Base-by-base conservation (phyloP, 768 basidiomycete species). In the Royoungia palumana region DNA sequence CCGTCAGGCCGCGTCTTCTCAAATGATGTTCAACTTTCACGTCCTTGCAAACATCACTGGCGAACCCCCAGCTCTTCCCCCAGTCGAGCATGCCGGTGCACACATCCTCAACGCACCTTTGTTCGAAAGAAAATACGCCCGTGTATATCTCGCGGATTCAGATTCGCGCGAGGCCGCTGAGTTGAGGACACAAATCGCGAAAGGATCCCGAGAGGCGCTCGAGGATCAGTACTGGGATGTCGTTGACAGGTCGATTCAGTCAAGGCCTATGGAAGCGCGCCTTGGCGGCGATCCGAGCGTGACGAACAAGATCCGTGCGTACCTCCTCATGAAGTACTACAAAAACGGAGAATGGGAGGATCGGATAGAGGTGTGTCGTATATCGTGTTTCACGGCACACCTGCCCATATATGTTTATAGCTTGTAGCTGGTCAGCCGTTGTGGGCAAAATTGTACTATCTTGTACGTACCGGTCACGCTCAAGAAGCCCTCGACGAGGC, bases 391-490 rank as follows among this genome's bases (percentile, higher is more conserved):
- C 25, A 17, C 1, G 16, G 25, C 24, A 10, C 21, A 10, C 12
- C 36, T 56, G 8, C 62, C 30, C 13, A 57, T 27, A 22, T 13
- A 19, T 39, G 28, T 7, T 55, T n/a, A 20, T 49, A 94, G 89
- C 72, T 93, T 50, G 82, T 95, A 20, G 84, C 87, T 47, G 88
- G 89, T 10, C 86, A 88, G 59, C 91, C 94, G 2, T 57, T 98
- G 12, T 99, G 94, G 93, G 95, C 94, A 10, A 85, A 90, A 49
- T 64, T 94, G n/a, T 97, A 90, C 70, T 94, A 87, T 70, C 79
- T 99, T 14, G 75, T 99, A 10, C 83, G 95, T 21, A 87, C 87
- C 1, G 95, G 95, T 0, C 85, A 94, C 64, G 64, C 75, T 6
- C 74, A 80, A 34, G 94, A 97, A 51, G 93, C 94, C 0, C 71